phyloP scores from a whole-genome alignment of 176 grass and related monocot genomes.

The Cymbopogon citratus region DNA sequence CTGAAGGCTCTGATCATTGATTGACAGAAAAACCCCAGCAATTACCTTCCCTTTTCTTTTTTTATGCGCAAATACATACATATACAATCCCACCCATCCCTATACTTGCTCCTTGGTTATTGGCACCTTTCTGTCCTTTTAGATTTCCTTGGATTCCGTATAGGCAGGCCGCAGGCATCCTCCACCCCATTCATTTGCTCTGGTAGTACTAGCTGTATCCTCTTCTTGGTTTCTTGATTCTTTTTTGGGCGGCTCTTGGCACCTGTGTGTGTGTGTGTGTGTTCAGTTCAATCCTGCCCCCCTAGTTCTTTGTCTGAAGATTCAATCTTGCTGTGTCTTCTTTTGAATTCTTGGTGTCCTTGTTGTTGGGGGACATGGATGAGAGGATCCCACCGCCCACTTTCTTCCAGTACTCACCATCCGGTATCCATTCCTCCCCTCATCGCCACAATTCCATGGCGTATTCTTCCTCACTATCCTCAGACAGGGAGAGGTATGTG shows the following conservation, averaged over 20 bases:
- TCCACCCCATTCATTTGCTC: conserved; percentile 26
- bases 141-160: conserved; percentile 54
- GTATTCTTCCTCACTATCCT: conserved; percentile 64
- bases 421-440: conserved; percentile 75
- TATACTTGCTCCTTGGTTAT: conserved; percentile 41
- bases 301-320: conserved; percentile 9
- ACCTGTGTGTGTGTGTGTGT: not conserved
- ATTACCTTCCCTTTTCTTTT: conserved; percentile 33
- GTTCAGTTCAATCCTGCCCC: not conserved
- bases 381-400: conserved; percentile 63
- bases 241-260: not conserved
- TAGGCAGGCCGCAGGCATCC: not conserved
- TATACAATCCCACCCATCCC: conserved; percentile 43
- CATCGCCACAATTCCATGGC: conserved; percentile 55
- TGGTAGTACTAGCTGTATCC: conserved; percentile 11
- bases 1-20: conserved; percentile 53
- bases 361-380: conserved; percentile 49
- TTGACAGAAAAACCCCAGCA: conserved; percentile 27
- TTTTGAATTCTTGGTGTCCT: not conserved
- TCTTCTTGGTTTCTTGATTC: conserved; percentile 17
- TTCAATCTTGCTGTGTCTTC: conserved; percentile 18
- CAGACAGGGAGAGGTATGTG: conserved; percentile 80
- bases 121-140: conserved; percentile 40
- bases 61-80: not conserved
- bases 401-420: conserved; percentile 84